A percentile compares a stretch with the other conserved stretches of the same genome.
phyloP scores from a whole-genome alignment of 768 basidiomycete species.

The Tephrocybe sp. region DNA sequence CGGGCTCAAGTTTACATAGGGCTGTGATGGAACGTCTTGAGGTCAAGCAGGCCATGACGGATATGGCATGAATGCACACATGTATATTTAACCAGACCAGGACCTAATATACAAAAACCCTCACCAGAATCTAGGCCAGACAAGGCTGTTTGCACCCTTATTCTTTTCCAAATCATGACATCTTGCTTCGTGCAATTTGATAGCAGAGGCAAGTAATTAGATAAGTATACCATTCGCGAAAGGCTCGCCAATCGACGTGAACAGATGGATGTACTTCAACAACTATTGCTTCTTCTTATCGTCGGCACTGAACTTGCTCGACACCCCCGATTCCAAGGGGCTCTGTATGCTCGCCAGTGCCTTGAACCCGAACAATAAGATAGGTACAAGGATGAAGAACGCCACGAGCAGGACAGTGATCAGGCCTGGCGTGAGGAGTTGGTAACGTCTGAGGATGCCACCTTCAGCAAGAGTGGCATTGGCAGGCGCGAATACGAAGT shows the following conservation, averaged over 20 bases:
- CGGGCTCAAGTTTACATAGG: constrained; percentile 63
- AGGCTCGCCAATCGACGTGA: not conserved
- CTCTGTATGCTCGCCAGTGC: constrained; percentile 77
- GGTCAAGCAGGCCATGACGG: constrained; percentile 69
- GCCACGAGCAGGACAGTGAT: constrained; percentile 64
- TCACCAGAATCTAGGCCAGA: no score
- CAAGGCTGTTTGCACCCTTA: no score
- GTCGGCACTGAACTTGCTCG: constrained; percentile 64
- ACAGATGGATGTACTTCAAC: not conserved
- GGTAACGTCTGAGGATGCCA: constrained; percentile 72
- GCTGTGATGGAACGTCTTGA: constrained; percentile 77
- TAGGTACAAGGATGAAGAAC: constrained; percentile 68
- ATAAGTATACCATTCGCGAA: no score
- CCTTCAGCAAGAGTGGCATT: constrained; percentile 43
- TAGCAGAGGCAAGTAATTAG: no score
- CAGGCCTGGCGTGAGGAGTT: constrained; percentile 74
- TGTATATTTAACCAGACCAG: not conserved
- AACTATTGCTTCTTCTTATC: constrained; percentile 77
- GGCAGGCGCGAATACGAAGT: constrained; percentile 17
- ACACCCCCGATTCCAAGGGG: constrained; percentile 58
- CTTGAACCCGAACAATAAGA: constrained; percentile 60
- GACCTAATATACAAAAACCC: no score
- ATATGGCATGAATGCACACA: constrained; percentile 24
- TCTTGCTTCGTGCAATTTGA: no score
- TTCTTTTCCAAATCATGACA: no score